Evolutionary conservation across 768 basidiomycete genomes (phyloP).

Genomic region (Suillus alpinus): DNA sequence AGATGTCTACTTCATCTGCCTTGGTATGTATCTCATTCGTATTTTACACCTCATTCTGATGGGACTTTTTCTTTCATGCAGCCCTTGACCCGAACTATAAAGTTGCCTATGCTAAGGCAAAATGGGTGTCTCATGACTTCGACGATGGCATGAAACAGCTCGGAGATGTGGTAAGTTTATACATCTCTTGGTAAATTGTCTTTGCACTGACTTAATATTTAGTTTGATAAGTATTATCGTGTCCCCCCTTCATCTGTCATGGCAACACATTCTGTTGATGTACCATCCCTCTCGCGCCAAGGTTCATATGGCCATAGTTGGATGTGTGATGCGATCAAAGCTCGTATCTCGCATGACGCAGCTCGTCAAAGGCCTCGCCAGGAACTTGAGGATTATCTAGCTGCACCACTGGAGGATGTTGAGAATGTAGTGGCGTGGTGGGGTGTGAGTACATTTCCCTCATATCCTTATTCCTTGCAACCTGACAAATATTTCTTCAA

Average conservation of each 20-base stretch:
- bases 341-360: neutral
- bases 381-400: neutral
- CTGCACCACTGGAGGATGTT: conserved; percentile 4
- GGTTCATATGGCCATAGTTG: neutral
- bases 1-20: conserved; percentile 3
- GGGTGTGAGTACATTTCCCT: neutral
- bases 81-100: conserved; percentile 5
- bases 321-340: neutral
- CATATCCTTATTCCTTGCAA: neutral
- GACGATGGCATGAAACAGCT: neutral
- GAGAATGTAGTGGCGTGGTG: neutral
- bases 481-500: conserved; percentile 2
- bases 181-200: neutral
- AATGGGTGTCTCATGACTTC: neutral
- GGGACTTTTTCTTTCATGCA: neutral
- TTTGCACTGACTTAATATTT: neutral
- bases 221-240: neutral
- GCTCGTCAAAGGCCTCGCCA: neutral
- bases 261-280: neutral
- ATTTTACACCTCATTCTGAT: neutral
- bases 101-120: neutral
- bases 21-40: neutral
- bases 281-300: neutral
- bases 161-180: neutral
- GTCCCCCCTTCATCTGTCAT: neutral